These are phyloP conservation scores for Nothophoma quercina DNA, from an alignment of 2,329 filamentous ascomycete species.

Conservation along the genomic window DNA sequence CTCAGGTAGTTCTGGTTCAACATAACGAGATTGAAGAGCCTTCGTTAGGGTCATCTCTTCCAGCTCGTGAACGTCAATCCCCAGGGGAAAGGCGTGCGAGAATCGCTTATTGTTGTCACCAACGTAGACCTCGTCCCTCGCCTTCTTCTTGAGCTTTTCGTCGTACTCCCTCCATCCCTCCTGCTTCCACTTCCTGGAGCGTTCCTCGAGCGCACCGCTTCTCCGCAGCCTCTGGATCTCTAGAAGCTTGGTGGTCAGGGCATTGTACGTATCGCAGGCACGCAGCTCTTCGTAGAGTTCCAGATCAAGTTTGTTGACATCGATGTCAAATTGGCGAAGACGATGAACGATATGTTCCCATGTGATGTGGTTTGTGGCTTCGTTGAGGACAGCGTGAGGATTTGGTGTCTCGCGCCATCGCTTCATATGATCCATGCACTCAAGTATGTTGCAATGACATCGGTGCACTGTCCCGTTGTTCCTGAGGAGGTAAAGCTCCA, in stretches of 20 bases:
- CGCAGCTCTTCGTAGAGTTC: neutral
- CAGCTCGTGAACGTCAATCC: neutral
- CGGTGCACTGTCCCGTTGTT: slow-evolving; percentile 1
- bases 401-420: slow-evolving; percentile 14
- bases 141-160: neutral
- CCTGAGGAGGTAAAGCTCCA: slow-evolving; percentile 11
- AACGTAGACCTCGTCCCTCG: neutral
- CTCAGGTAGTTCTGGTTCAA: too few relatives aligned
- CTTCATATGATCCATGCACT: slow-evolving; percentile 11
- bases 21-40: too few relatives aligned
- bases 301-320: neutral
- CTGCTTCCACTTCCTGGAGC: slow-evolving; percentile 2
- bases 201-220: slow-evolving; percentile 3
- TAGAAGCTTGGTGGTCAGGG: neutral
- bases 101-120: slow-evolving; percentile 1
- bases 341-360: slow-evolving; percentile 2
- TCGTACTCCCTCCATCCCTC: too few relatives aligned
- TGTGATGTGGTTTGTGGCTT: neutral
- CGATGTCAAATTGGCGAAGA: neutral
- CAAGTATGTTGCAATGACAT: slow-evolving; percentile 12
- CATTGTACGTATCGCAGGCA: neutral
- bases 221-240: neutral
- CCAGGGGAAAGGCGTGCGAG: slow-evolving; percentile 1
- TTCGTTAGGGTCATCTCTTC: neutral
- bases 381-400: slow-evolving; percentile 3